Conservation (phyloP, 2,329 filamentous ascomycete species). For the Claviceps pazoutovae region DNA sequence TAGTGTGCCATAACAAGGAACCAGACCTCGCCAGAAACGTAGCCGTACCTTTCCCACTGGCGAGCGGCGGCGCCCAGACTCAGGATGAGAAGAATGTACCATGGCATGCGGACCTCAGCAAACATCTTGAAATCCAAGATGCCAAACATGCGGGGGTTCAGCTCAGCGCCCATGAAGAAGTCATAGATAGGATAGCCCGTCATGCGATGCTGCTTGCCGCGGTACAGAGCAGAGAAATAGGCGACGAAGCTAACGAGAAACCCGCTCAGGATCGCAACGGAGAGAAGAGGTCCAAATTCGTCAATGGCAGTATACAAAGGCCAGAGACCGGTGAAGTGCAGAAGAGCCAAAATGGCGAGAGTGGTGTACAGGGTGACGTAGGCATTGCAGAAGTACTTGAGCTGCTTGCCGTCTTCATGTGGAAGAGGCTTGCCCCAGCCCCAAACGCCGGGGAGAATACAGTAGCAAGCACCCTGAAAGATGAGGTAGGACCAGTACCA, state of each 20-base stretch:
- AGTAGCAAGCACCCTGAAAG: constrained; percentile 71
- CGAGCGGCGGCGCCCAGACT: constrained; percentile 63
- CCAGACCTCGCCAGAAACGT: constrained; percentile 69
- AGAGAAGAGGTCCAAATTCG: constrained; percentile 86
- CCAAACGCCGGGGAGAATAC: constrained; percentile 75
- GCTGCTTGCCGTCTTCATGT: constrained; percentile 69
- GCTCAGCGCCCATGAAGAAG: constrained; percentile 82
- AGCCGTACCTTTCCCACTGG: constrained; percentile 75
- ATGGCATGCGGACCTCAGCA: constrained; percentile 82
- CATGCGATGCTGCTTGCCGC: constrained; percentile 84
- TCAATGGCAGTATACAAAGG: constrained; percentile 85
- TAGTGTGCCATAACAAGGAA: constrained; percentile 85
- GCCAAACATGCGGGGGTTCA: constrained; percentile 76
- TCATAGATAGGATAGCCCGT: constrained; percentile 70
- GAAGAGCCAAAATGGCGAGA: constrained; percentile 50
- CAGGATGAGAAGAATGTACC: constrained; percentile 77
- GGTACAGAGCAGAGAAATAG: constrained; percentile 69
- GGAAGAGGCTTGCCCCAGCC: constrained; percentile 78
- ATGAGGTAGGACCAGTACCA: constrained; percentile 94
- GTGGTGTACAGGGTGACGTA: constrained; percentile 80
- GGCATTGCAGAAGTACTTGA: constrained; percentile 89
- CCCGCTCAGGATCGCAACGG: constrained; percentile 82
- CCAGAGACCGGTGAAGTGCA: constrained; percentile 78
- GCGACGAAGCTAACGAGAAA: constrained; percentile 72
- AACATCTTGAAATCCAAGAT: constrained; percentile 92